Evolutionary conservation across 495 filamentous ascomycete genomes (phyloP), one percentile per base, ranked within the genome.

Genomic region (Collariella sp.): DNA sequence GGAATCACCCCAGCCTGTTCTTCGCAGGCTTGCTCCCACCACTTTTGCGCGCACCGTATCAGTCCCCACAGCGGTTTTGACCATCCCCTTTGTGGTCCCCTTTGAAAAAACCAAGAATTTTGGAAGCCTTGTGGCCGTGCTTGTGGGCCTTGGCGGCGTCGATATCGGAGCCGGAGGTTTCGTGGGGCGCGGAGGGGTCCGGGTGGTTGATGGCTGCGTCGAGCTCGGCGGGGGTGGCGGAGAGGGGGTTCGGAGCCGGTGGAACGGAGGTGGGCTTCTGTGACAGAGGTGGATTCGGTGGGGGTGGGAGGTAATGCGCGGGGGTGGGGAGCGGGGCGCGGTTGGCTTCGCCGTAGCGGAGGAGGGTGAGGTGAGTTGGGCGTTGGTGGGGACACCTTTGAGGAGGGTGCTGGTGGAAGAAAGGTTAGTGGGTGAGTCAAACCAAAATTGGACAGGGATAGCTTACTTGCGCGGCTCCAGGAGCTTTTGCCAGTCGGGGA

Each of bases 351-450:
- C 89, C 88, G 50, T 91, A 83, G 35, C 90, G 85, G 23, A 96
- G 84, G 12, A 95, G 78, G 4, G 89, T 95, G 42, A 95, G 67
- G 89, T 87, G 13, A 95, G 75, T 59, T 94, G 89, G 16, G 88
- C 88, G 62, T 95, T 93, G 3, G 89, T 95, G 0, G 89, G 89
- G 35, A 90, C 81, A n/a, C 86, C 87, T 62, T 86, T 84, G 47
- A 95, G 81, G 3, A 94, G 58, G 5, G 84, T 87, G 61, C 84
- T 89, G 48, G 40, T 43, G 22, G 16, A 16, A 15, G 46, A 54
- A 60, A 23, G 67, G 70, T 39, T 42, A 40, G 18, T 11, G 19
- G n/a, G 6, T 56, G 12, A 11, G n/a, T n/a, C 29, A 34, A 1
- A 2, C 26, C 2, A 7, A 4, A 5, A 35, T 7, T n/a, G n/a